Base-by-base conservation (phyloP, 2,329 filamentous ascomycete species). In the Beauveria sp. region DNA sequence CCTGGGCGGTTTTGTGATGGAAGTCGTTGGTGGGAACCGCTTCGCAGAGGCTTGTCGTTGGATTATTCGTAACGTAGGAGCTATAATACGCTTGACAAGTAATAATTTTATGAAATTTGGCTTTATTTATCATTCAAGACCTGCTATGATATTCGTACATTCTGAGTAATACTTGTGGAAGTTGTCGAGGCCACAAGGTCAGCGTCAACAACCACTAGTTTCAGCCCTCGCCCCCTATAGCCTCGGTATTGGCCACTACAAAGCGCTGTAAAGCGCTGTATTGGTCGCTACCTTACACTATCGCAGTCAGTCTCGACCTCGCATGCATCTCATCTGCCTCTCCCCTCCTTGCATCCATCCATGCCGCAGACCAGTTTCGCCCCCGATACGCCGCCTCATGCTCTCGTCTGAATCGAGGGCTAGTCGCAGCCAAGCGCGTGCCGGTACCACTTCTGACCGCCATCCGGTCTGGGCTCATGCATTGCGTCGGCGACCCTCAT, bases 301-400 rank as follows among this genome's bases (percentile, higher is more conserved):
- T 12, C 30, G 9, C 30, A 9, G 5, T 18, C 45, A n/a, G 38
- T 46, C 40, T 28, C 22, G 22, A 3, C 22, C 22, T 7, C 26
- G 4, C 26, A 26, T 34, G 12, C 30, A 34, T 34, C 4, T 34
- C 30, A 22, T 8, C 3, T 14, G 18, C 20, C 28, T n/a, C 28
- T 49, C 34, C 34, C 28, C 45, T 45, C 46, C 46, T 49, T 50
- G 45, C 45, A 34, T 24, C 46, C 56, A 30, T 42, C 16, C 30
- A 28, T 51, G 56, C 57, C 57, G 57, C 57, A 52, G 47, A 52
- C 26, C 24, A 14, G 57, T 59, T 59, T 59, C 57, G 57, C 18
- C 57, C n/a, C 54, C 47, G 24, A 43, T 52, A 42, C 30, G 12
- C 40, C 22, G 43, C 38, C 34, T 49, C 22, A 49, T 42, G 51